Base-by-base conservation (phyloP, 805 yeast species). In the Jamesozyma hellenica region DNA sequence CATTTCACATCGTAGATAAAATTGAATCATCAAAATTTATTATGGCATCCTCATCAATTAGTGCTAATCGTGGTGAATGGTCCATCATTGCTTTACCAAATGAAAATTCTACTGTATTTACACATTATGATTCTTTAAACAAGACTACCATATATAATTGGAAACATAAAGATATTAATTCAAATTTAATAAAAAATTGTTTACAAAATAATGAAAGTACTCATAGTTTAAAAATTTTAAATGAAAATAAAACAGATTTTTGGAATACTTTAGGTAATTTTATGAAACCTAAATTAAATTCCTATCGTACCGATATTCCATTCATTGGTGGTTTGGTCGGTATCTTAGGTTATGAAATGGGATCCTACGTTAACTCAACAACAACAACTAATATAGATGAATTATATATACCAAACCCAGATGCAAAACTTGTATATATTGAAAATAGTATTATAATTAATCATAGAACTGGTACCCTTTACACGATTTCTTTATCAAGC, bases 321-420 rank as follows among this genome's bases (percentile, higher is more conserved):
- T 92, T 92, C 51, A 64, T 77, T 41, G 97, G 98, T n/a, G 99
- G 99, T 0, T 68, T 84, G 26, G 66, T 88, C 40, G 99, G 99
- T 4, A 67, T 81, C 32, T 59, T 92, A 10, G 81, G 94, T 0
- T 92, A 92, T 55, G 98, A 90, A 56, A 90, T 83, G 62, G 95
- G 95, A 0, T 71, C 72, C 19, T 69, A 67, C 38, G 51, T 68
- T 2, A 54, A 44, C 18, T 28, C 34, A 4, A 16, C 4, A 4
- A 21, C 10, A 9, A 17, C 26, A 9, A 11, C 13, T 4, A 16
- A 13, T 21, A 9, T 4, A 10, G 17, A 29, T 16, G 12, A 14
- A 7, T 14, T 38, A 12, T 19, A 31, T 4, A 15, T 44, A n/a
- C 27, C 32, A 25, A 70, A 74, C 2, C 90, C 94, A 0, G 95